Evolutionary conservation across 306 rosid species (phyloP).

Genomic region (Acmispon strigosus): DNA sequence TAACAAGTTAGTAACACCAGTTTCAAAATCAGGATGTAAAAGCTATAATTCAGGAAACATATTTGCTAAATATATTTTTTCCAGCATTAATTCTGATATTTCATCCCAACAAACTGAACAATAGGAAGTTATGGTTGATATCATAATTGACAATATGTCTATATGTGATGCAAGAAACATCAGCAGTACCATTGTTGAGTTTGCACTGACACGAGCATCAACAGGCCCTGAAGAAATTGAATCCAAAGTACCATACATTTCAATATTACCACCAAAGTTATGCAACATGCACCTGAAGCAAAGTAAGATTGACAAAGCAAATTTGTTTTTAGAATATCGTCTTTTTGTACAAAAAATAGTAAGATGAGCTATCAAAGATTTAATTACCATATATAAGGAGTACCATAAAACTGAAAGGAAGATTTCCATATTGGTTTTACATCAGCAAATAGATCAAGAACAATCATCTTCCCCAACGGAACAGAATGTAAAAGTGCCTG

Average conservation of each 20-base stretch:
- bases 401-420: constrained; percentile 84
- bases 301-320: constrained; percentile 9
- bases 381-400: constrained; percentile 91
- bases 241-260: constrained; percentile 89
- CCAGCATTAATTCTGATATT: neutral
- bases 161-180: neutral
- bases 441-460: constrained; percentile 97
- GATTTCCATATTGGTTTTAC: constrained; percentile 82
- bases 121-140: neutral
- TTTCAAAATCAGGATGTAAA: constrained; percentile 7
- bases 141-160: neutral
- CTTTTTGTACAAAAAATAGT: neutral
- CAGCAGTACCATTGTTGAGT: constrained; percentile 79
- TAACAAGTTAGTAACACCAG: neutral
- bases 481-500: constrained; percentile 96
- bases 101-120: constrained; percentile 3
- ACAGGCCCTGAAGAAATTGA: constrained; percentile 77
- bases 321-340: neutral
- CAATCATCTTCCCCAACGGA: constrained; percentile 89
- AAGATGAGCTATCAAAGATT: constrained; percentile 1
- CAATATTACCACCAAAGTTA: constrained; percentile 96
- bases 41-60: neutral
- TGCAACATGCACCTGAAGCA: constrained; percentile 82
- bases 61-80: neutral
- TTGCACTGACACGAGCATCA: constrained; percentile 74